These are phyloP conservation scores for Tulasnella sp. DNA, from an alignment of 768 basidiomycete genomes.

Conservation along the genomic window DNA sequence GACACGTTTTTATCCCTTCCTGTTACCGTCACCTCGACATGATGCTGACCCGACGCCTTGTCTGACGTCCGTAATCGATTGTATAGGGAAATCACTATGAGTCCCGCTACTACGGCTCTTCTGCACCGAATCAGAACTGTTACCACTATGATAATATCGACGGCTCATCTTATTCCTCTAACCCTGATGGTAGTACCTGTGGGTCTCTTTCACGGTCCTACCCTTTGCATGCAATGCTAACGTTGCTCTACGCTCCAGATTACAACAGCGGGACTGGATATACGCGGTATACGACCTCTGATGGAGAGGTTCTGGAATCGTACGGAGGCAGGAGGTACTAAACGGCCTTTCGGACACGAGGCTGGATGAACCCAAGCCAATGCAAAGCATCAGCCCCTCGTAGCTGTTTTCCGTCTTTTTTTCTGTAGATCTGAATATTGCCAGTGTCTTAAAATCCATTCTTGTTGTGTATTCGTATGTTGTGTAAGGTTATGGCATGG, in stretches of 20 bases:
- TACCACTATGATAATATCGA: constrained; percentile 22
- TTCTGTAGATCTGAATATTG: no score
- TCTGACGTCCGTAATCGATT: no score
- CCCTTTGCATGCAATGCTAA: not conserved
- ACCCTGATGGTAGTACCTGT: constrained; percentile 8
- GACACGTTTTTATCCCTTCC: no score
- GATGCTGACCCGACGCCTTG: no score
- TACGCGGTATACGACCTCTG: constrained; percentile 9
- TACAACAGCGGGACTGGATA: constrained; percentile 11
- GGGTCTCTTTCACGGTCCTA: not conserved
- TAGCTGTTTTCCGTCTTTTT: no score
- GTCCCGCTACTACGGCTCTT: constrained; percentile 12
- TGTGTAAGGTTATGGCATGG: no score
- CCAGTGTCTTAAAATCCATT: no score
- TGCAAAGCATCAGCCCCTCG: no score
- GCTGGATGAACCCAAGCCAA: no score
- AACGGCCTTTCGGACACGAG: no score
- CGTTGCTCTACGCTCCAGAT: not conserved
- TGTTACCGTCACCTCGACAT: no score
- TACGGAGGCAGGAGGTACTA: constrained; percentile 4
- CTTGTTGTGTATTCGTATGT: no score
- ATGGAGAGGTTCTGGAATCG: not conserved
- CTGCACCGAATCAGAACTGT: constrained; percentile 5
- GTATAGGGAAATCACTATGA: constrained; percentile 4
- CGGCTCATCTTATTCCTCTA: constrained; percentile 30